Percentiles rank a stretch among this genome's conserved stretches.
These are phyloP conservation scores for Diaporthe ampelina DNA, from an alignment of 2,329 filamentous ascomycete genomes.

Conservation along the genomic window DNA sequence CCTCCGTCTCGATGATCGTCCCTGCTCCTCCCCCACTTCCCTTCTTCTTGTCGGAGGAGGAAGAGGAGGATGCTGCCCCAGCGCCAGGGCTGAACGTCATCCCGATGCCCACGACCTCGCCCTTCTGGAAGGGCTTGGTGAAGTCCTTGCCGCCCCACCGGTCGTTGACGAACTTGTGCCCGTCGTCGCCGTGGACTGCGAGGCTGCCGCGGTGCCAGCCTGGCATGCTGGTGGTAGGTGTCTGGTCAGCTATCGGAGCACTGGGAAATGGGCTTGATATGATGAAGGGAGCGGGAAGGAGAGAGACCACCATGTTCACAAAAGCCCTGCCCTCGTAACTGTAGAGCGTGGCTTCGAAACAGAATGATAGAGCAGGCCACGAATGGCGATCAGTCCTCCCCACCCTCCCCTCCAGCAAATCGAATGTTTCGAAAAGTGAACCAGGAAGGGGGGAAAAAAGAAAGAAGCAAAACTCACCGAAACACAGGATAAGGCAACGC, in stretches of 20 bases:
- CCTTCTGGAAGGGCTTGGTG: slow-evolving; percentile 71
- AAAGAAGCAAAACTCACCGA: slow-evolving; percentile 53
- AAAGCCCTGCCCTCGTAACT: neutral
- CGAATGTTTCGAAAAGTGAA: no score
- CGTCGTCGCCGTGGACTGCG: slow-evolving; percentile 86
- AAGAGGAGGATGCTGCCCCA: neutral
- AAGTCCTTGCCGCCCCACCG: slow-evolving; percentile 80
- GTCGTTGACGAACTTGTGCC: slow-evolving; percentile 82
- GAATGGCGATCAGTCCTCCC: neutral
- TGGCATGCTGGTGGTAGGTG: slow-evolving; percentile 62
- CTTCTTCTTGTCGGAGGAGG: neutral
- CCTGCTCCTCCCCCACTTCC: slow-evolving; percentile 42
- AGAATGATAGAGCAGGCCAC: neutral
- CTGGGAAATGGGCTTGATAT: neutral
- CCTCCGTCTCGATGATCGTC: slow-evolving; percentile 61
- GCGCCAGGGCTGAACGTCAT: slow-evolving; percentile 68
- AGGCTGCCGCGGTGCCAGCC: slow-evolving; percentile 85
- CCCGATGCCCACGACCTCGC: slow-evolving; percentile 79
- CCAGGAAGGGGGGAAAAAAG: no score
- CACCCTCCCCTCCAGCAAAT: no score
- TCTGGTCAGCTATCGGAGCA: neutral
- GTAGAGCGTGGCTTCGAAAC: neutral
- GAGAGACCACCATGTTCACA: neutral
- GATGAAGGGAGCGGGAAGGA: no score
- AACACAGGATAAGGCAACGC: slow-evolving; percentile 84